Conservation (phyloP, 805 yeast genomes). For the Jamesozyma hellenica region DNA sequence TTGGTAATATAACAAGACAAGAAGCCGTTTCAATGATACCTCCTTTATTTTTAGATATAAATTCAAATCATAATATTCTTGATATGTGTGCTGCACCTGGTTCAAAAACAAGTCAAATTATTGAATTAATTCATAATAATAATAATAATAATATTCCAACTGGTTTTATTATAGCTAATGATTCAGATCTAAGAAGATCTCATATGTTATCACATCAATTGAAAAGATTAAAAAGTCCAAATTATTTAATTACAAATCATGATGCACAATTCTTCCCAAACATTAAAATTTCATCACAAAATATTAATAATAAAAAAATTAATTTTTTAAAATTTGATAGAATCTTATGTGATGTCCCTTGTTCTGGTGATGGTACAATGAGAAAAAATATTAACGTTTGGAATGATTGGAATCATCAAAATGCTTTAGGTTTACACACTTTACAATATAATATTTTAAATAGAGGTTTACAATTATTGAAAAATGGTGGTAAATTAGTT, state of each 20-base stretch:
- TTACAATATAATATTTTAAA: slow-evolving; percentile 80
- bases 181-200: slow-evolving; percentile 90
- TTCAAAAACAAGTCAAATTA: slow-evolving; percentile 90
- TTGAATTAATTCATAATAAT: slow-evolving; percentile 74
- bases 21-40: slow-evolving; percentile 99
- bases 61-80: slow-evolving; percentile 85
- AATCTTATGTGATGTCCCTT: slow-evolving; percentile 93
- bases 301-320: slow-evolving; percentile 7
- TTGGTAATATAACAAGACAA: slow-evolving; percentile 90
- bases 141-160: slow-evolving; percentile 56
- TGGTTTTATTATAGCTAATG: slow-evolving; percentile 92
- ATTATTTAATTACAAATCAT: slow-evolving; percentile 87
- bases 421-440: slow-evolving; percentile 81
- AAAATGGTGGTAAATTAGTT: slow-evolving; percentile 83
- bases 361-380: slow-evolving; percentile 98
- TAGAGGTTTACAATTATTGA: slow-evolving; percentile 82
- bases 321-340: slow-evolving; percentile 75
- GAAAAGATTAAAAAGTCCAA: slow-evolving; percentile 86
- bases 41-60: slow-evolving; percentile 79
- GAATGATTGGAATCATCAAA: slow-evolving; percentile 87
- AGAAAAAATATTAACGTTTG: slow-evolving; percentile 92
- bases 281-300: slow-evolving; percentile 32
- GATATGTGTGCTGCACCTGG: slow-evolving; percentile 99
- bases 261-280: slow-evolving; percentile 95
- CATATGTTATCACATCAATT: slow-evolving; percentile 97